Percentiles rank a stretch among this genome's conserved stretches.
phyloP scores from a whole-genome alignment of 2,329 filamentous ascomycete genomes.

The Leptographium galeiforme region DNA sequence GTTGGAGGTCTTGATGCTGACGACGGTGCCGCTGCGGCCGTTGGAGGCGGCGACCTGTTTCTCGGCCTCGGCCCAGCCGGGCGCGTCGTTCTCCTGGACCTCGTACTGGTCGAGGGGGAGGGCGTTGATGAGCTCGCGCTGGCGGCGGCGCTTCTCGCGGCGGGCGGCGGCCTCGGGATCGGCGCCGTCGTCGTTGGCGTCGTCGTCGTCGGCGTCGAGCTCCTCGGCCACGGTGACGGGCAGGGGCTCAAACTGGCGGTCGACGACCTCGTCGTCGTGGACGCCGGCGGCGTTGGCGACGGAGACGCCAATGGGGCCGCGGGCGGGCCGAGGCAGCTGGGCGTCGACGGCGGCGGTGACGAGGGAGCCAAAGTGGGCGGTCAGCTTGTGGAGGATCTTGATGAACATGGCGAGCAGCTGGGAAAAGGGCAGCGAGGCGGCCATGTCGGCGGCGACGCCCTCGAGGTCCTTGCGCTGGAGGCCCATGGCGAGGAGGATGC shows the following conservation, averaged over 20 bases:
- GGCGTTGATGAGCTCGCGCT: constrained; percentile 79
- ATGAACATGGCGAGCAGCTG: constrained; percentile 95
- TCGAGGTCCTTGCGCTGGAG: constrained; percentile 83
- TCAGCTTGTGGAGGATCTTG: constrained; percentile 84
- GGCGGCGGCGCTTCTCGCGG: constrained; percentile 53
- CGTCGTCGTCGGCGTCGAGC: constrained; percentile 47
- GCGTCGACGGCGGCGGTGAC: constrained; percentile 61
- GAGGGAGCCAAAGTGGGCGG: constrained; percentile 60
- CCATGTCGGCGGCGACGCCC: constrained; percentile 63
- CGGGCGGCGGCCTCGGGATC: constrained; percentile 58
- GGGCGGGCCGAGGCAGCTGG: constrained; percentile 40
- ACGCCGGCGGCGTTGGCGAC: constrained; percentile 45
- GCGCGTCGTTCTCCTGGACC: constrained; percentile 42
- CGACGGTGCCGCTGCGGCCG: constrained; percentile 41
- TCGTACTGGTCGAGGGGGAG: constrained; percentile 77
- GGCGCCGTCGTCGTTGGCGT: constrained; percentile 59
- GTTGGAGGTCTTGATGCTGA: constrained; percentile 62
- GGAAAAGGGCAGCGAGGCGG: constrained; percentile 43
- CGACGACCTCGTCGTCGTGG: constrained; percentile 56
- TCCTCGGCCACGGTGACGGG: constrained; percentile 64
- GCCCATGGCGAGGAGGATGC: constrained; percentile 79
- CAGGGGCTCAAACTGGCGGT: constrained; percentile 57
- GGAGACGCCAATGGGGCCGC: constrained; percentile 42
- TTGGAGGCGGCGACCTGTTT: constrained; percentile 46
- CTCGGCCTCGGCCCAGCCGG: constrained; percentile 58